A percentile compares a stretch with the other conserved stretches of the same genome.
These are phyloP conservation scores for Neopestalotiopsis sp. DNA, from an alignment of 2,329 filamentous ascomycete species.

Conservation along the genomic window DNA sequence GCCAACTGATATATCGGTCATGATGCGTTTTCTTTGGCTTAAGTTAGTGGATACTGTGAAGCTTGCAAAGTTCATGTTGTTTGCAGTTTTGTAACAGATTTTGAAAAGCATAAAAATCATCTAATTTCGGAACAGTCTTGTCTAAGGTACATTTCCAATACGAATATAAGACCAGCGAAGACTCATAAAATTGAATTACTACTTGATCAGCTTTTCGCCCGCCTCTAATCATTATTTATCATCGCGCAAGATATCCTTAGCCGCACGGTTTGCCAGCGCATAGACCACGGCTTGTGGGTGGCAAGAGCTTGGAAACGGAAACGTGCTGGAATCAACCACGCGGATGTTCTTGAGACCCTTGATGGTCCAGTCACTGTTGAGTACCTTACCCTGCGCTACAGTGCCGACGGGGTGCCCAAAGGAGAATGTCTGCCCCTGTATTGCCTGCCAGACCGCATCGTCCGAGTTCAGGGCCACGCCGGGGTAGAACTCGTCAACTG, in stretches of 20 bases:
- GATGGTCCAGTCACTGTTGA: conserved; percentile 1
- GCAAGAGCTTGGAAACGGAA: background rate
- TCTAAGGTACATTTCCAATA: too few species aligned
- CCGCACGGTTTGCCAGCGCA: conserved; percentile 3
- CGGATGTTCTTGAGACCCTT: conserved; percentile 6
- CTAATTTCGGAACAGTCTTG: too few species aligned
- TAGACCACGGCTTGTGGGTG: background rate
- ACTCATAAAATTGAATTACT: too few species aligned
- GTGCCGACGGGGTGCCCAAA: conserved; percentile 6
- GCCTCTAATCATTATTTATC: background rate
- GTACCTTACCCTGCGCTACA: background rate
- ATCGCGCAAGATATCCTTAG: background rate
- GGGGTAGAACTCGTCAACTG: background rate
- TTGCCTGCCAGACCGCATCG: conserved; percentile 3
- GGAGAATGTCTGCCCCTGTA: background rate
- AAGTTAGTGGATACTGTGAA: too few species aligned
- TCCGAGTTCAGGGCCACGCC: background rate
- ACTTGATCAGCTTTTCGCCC: too few species aligned
- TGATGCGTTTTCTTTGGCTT: too few species aligned
- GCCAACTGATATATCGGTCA: too few species aligned
- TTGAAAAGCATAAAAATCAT: too few species aligned
- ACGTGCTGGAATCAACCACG: conserved; percentile 4
- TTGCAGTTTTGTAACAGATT: too few species aligned
- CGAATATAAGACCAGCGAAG: too few species aligned
- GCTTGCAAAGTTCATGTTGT: too few species aligned